phyloP scores from a whole-genome alignment of 2,329 filamentous ascomycete genomes.

The Apiospora malaysiana region DNA sequence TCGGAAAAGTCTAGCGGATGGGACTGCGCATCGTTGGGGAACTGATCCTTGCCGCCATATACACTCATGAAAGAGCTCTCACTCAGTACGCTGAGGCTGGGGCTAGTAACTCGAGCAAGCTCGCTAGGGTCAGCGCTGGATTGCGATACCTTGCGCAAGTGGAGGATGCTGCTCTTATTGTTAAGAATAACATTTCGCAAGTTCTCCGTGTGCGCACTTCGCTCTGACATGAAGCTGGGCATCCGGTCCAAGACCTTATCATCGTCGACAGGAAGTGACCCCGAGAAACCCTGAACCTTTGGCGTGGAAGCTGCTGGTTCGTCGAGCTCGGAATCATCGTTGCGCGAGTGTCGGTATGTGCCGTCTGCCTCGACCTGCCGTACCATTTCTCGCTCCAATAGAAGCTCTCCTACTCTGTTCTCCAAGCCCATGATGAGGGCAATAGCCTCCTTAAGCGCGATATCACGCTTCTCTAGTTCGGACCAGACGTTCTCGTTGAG shows the following conservation, averaged over 20 bases:
- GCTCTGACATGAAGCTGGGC: constrained; percentile 70
- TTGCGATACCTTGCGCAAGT: constrained; percentile 55
- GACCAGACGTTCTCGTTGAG: constrained; percentile 63
- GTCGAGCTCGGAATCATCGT: constrained; percentile 28
- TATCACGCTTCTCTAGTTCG: constrained; percentile 72
- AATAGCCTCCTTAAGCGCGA: constrained; percentile 73
- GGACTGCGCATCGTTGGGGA: constrained; percentile 29
- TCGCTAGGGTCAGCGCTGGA: constrained; percentile 44
- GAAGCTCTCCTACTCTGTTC: constrained; percentile 59
- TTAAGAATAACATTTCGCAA: constrained; percentile 65
- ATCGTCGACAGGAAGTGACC: constrained; percentile 27
- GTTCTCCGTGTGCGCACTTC: constrained; percentile 64
- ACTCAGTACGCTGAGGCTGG: constrained; percentile 67
- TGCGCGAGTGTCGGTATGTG: constrained; percentile 39
- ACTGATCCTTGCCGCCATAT: constrained; percentile 54
- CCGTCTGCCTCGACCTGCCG: constrained; percentile 54
- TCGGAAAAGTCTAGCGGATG: constrained; percentile 31
- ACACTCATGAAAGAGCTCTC: constrained; percentile 72
- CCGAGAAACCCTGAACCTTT: not conserved
- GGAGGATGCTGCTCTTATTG: constrained; percentile 53
- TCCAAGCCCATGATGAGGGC: constrained; percentile 72
- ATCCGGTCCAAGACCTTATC: constrained; percentile 57
- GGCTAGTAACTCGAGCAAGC: constrained; percentile 55
- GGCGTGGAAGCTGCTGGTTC: not conserved
- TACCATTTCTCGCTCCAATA: constrained; percentile 60